Evolutionary conservation across 768 basidiomycete species (phyloP).

Genomic region (Suillus weaverae): DNA sequence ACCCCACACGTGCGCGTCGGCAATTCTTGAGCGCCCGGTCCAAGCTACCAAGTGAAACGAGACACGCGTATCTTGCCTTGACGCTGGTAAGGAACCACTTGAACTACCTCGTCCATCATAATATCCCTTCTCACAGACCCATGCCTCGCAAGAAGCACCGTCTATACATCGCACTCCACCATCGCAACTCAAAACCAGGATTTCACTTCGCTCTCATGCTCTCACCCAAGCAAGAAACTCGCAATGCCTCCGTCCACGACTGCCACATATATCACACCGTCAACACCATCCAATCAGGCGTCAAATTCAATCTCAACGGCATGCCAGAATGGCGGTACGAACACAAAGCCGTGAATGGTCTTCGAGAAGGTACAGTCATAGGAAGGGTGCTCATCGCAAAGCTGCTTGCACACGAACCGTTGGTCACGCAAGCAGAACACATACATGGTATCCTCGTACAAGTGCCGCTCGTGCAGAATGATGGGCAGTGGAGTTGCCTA

Average conservation of each 20-base stretch:
- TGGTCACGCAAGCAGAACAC: background rate
- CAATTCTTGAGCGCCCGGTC: no score
- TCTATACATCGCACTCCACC: background rate
- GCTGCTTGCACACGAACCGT: background rate
- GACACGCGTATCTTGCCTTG: background rate
- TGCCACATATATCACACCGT: background rate
- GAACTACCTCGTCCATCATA: background rate
- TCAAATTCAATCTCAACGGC: slow-evolving; percentile 1
- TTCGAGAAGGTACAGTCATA: background rate
- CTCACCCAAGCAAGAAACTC: background rate
- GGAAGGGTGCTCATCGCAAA: background rate
- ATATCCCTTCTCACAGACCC: background rate
- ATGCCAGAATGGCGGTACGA: background rate
- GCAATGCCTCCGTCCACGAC: background rate
- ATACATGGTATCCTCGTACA: background rate
- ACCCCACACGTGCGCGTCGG: no score
- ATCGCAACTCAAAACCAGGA: background rate
- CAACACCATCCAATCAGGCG: background rate
- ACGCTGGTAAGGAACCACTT: background rate
- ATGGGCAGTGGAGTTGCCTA: background rate
- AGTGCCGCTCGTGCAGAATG: background rate
- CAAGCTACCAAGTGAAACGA: background rate
- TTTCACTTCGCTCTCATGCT: background rate
- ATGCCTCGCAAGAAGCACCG: background rate
- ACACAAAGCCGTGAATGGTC: background rate